These are phyloP conservation scores for Radiomyces spectabilis DNA, from an alignment of 192 early-diverging fungal species.

Conservation along the genomic window DNA sequence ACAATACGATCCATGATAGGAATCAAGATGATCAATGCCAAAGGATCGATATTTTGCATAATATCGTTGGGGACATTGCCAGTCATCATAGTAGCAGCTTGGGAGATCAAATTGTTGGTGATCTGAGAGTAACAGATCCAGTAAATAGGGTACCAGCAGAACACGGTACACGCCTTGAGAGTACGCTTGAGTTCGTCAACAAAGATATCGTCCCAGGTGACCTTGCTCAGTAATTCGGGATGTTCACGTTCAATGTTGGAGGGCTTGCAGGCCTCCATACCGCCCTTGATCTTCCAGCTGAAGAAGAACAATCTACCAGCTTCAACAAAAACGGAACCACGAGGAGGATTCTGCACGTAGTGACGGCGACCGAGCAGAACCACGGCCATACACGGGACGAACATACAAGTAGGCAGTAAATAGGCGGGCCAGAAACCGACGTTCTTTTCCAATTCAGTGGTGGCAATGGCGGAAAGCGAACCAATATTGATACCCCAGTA, in stretches of 20 bases:
- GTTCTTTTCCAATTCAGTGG: conserved; percentile 54
- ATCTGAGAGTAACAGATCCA: conserved; percentile 71
- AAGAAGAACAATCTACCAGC: conserved; percentile 19
- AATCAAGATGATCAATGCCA: conserved; percentile 61
- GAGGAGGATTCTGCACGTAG: conserved; percentile 49
- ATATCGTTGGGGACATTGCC: conserved; percentile 58
- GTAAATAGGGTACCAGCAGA: conserved; percentile 66
- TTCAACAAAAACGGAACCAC: conserved; percentile 52
- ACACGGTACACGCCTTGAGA: conserved; percentile 60
- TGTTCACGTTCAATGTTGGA: conserved; percentile 31
- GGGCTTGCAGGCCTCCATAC: conserved; percentile 54
- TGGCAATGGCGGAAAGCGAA: conserved; percentile 51
- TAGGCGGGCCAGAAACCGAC: conserved; percentile 54
- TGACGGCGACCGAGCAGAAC: conserved; percentile 42
- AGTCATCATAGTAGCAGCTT: conserved; percentile 52
- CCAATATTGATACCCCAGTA: conserved; percentile 75
- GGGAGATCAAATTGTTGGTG: conserved; percentile 56
- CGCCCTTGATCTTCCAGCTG: conserved; percentile 28
- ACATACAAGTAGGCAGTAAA: conserved; percentile 39
- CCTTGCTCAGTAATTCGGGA: conserved; percentile 10
- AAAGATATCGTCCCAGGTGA: conserved; percentile 69
- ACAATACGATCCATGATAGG: conserved; percentile 65
- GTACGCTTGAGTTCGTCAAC: conserved; percentile 59
- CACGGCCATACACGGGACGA: conserved; percentile 42
- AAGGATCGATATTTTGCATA: conserved; percentile 62